These are phyloP conservation scores for Xylariaceae sp. DNA, from an alignment of 2,329 filamentous ascomycete genomes.

Conservation along the genomic window DNA sequence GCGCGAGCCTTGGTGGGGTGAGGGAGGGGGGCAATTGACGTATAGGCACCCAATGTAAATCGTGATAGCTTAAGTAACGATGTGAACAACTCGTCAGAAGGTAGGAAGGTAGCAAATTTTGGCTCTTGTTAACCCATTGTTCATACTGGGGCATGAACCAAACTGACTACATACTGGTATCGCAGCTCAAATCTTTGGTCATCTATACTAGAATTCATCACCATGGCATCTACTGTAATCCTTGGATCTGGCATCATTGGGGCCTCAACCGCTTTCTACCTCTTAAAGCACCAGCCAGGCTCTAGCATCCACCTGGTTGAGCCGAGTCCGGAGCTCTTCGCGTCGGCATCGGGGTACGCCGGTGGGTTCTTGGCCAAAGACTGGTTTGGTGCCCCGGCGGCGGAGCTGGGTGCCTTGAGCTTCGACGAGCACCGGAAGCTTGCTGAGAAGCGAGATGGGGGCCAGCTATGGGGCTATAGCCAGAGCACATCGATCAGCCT, in stretches of 20 bases:
- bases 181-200: no score
- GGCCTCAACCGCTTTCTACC: conserved; percentile 67
- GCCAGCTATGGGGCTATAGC: conserved; percentile 45
- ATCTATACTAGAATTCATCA: conserved; percentile 1
- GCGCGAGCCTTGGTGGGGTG: conserved; percentile 4
- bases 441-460: conserved; percentile 55
- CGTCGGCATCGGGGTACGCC: conserved; percentile 69
- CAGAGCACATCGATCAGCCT: conserved; percentile 56
- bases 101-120: no score
- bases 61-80: no score
- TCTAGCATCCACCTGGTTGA: conserved; percentile 45
- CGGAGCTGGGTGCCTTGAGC: conserved; percentile 60
- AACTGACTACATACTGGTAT: no score
- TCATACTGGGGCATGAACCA: no score
- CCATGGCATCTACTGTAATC: conserved; percentile 55
- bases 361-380: conserved; percentile 71
- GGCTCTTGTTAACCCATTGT: no score
- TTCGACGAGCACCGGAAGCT: conserved; percentile 65
- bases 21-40: no score
- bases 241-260: conserved; percentile 69
- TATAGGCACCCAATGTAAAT: no score
- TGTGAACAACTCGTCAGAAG: no score
- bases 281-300: conserved; percentile 46
- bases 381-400: conserved; percentile 60
- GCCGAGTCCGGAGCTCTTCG: conserved; percentile 53